Conservation (phyloP, 257 asterid species). For the Solanum paucissectum region DNA sequence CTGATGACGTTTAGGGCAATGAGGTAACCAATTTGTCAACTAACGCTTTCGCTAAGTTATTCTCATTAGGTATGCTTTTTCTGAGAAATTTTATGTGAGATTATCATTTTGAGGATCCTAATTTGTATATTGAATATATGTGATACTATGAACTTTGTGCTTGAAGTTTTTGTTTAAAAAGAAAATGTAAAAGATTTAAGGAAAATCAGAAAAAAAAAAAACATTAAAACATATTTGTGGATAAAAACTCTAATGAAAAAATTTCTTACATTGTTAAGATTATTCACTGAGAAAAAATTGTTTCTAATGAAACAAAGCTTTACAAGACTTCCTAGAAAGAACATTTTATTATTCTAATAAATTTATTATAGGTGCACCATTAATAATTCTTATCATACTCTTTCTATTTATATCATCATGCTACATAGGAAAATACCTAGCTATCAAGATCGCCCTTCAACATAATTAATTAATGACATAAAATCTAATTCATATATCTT, state of each 20-base stretch:
- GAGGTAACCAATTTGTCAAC: background rate
- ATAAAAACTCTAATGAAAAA: background rate
- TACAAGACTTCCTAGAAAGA: background rate
- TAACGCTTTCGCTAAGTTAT: background rate
- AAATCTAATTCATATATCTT: too few species aligned
- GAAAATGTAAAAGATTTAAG: background rate
- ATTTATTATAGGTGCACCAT: background rate
- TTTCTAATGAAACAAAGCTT: background rate
- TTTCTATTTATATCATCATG: background rate
- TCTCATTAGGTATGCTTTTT: background rate
- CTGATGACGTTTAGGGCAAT: fast-evolving
- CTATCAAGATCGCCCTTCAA: too few species aligned
- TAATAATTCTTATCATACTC: background rate
- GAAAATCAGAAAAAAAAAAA: too few species aligned
- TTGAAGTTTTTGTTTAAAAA: background rate
- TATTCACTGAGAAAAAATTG: background rate
- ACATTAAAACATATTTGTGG: background rate
- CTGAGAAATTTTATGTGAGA: background rate
- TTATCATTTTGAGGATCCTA: background rate
- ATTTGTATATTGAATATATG: background rate
- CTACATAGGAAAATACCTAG: background rate
- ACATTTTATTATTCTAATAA: too few species aligned
- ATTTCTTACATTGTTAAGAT: background rate
- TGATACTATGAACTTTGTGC: background rate
- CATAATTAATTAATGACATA: background rate